A percentile compares a stretch with the other conserved stretches of the same genome.
Evolutionary conservation across 2,329 filamentous ascomycete genomes (phyloP).

Genomic region (Monilinia aucupariae): DNA sequence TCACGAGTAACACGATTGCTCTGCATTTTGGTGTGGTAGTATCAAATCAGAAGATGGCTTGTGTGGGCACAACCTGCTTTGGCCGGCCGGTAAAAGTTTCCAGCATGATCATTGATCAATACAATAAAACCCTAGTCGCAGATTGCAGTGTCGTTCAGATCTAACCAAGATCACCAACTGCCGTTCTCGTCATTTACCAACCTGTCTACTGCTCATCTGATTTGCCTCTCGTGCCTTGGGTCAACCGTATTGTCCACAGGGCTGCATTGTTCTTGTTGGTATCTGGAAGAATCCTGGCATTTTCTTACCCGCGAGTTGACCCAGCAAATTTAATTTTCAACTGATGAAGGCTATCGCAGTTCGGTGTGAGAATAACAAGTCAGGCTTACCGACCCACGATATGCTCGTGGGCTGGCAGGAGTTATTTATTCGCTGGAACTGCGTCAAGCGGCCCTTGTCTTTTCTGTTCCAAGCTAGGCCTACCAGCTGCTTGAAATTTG

Average conservation of each 20-base stretch:
- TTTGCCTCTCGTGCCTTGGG: constrained; percentile 13
- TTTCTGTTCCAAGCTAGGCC: neutral
- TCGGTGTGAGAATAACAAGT: neutral
- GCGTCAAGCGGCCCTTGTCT: neutral
- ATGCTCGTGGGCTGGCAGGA: neutral
- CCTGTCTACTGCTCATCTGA: constrained; percentile 9
- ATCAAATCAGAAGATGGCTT: neutral
- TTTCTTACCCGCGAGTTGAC: neutral
- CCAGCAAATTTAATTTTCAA: neutral
- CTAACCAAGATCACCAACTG: constrained; percentile 17
- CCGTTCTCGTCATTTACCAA: constrained; percentile 12
- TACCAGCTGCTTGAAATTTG: constrained; percentile 4
- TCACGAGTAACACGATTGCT: constrained; percentile 5
- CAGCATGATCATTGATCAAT: constrained; percentile 13
- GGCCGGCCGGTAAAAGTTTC: constrained; percentile 16
- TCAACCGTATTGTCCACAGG: constrained; percentile 6
- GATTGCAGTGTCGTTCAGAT: constrained; percentile 15
- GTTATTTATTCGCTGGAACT: neutral
- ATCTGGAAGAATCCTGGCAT: neutral
- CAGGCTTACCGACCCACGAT: neutral
- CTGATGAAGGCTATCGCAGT: neutral
- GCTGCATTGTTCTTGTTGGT: constrained; percentile 11
- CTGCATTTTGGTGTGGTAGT: constrained; percentile 3
- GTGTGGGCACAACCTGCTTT: constrained; percentile 5
- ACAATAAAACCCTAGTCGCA: constrained; percentile 10